Base-by-base conservation (phyloP, 1,284 basidiomycete genomes). In the Malassezia sympodialis region DNA sequence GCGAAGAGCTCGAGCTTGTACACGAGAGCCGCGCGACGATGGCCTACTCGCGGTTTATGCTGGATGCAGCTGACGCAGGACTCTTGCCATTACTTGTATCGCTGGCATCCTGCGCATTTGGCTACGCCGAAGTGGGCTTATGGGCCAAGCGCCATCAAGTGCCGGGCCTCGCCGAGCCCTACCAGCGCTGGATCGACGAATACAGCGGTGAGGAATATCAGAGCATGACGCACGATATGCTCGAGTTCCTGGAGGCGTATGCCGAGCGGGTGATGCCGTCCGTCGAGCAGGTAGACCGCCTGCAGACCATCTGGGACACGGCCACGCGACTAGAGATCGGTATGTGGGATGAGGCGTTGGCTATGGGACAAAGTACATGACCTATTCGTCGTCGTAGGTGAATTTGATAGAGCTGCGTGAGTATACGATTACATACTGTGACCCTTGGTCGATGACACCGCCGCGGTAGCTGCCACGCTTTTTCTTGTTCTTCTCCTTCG, bases 401-500 rank as follows among this genome's bases (percentile, higher is more conserved):
- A 73, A 73, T 58, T 73, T 73, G 63, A 73, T 71, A 19, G 65
- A 67, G 57, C 64, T 67, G 58, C 4, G 34, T 60, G 8, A 43
- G 35, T 42, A 2, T 6, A 21, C 26, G 14, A 7, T 3, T 19
- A 58, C 56, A 34, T 39, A 73, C 72, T 72, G 66, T 8, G 54
- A 58, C 15, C 66, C 65, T 23, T 68, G 63, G 23, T 69, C 70
- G 49, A 74, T 74, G 62, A 61, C 61, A 21, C 74, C 73, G 24
- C 75, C 75, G 26, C 67, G 55, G 59, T 76, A 76, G 45, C 59
- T 76, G 3, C 90, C 93, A 65, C 87, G 80, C 79, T 98, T 96
- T 79, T 96, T 96, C 82, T 98, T 98, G 79, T 96, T 96, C 79
- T 98, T 96, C 79, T 96, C 93, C 77, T 96, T 98, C 51, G 90